Percentiles rank a stretch among this genome's conserved stretches.
Conservation (phyloP, 805 yeast genomes). For the Cyberlindnera maclurae region DNA sequence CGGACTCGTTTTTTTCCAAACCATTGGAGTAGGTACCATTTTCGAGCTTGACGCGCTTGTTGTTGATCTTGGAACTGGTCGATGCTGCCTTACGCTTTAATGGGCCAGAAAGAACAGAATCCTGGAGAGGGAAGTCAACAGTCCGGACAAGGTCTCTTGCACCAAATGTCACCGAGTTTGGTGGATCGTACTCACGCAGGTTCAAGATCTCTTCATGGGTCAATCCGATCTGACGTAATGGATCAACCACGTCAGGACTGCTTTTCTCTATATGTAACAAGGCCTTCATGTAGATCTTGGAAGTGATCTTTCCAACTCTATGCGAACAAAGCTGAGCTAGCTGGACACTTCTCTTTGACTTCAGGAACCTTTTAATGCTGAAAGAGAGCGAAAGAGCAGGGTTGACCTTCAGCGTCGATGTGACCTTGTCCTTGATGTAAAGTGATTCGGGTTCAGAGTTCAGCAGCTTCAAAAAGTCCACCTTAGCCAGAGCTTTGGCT, state of each 20-base stretch:
- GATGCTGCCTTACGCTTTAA: slow-evolving; percentile 24
- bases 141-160: slow-evolving; percentile 40
- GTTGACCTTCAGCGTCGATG: slow-evolving; percentile 37
- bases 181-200: slow-evolving; percentile 24
- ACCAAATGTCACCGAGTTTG: slow-evolving; percentile 28
- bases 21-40: slow-evolving; percentile 26
- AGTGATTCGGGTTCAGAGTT: slow-evolving; percentile 26
- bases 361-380: slow-evolving; percentile 60
- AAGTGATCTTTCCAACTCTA: slow-evolving; percentile 61
- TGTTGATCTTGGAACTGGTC: slow-evolving; percentile 7
- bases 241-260: slow-evolving; percentile 36
- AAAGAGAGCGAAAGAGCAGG: slow-evolving; percentile 48
- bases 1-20: slow-evolving; percentile 3
- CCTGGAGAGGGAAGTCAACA: slow-evolving; percentile 32
- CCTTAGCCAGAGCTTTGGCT: slow-evolving; percentile 46
- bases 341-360: slow-evolving; percentile 57
- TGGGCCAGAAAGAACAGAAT: slow-evolving; percentile 37
- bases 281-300: slow-evolving; percentile 54
- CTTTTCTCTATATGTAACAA: slow-evolving; percentile 52
- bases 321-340: slow-evolving; percentile 56
- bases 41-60: slow-evolving; percentile 37
- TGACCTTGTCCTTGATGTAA: slow-evolving; percentile 26
- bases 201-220: slow-evolving; percentile 38
- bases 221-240: slow-evolving; percentile 40
- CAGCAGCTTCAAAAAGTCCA: slow-evolving; percentile 30